Percentiles rank a stretch among this genome's conserved stretches.
Conservation (phyloP, 1,139 yeast species). For the Debaryomyces subglobosus region DNA sequence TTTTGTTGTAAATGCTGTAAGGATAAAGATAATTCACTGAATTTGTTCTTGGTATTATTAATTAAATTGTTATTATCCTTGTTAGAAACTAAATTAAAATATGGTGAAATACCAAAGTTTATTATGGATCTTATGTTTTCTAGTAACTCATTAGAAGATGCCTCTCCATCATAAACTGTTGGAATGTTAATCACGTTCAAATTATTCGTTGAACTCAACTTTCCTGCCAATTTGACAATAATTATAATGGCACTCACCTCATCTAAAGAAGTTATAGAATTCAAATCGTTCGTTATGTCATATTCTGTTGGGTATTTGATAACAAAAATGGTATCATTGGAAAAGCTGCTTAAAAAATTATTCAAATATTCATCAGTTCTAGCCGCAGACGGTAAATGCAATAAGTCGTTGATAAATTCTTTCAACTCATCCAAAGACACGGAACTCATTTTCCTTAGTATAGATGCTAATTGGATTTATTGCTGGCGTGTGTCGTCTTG, state of each 20-base stretch:
- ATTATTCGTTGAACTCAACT: constrained; percentile 33
- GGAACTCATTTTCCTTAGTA: background rate
- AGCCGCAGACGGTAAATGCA: background rate
- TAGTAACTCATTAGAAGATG: constrained; percentile 33
- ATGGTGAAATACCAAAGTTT: constrained; percentile 45
- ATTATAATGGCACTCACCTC: constrained; percentile 27
- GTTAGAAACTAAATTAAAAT: constrained; percentile 34
- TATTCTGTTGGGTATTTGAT: constrained; percentile 11
- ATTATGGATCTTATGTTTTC: constrained; percentile 64
- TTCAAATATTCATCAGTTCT: constrained; percentile 1
- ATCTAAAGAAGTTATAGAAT: constrained; percentile 9
- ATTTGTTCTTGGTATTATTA: constrained; percentile 57
- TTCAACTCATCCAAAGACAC: background rate
- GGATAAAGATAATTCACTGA: constrained; percentile 69
- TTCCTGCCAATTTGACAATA: constrained; percentile 48
- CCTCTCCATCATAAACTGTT: constrained; percentile 20
- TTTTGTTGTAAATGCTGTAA: constrained; percentile 70
- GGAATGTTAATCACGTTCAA: constrained; percentile 43
- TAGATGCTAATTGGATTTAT: background rate
- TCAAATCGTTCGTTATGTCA: constrained; percentile 13
- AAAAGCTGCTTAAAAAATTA: constrained; percentile 11
- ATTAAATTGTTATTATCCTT: constrained; percentile 30
- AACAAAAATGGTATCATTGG: constrained; percentile 21
- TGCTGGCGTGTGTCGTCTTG: background rate
- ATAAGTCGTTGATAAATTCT: background rate